Base-by-base conservation (phyloP, 352 stramenopile species). In the Phytophthora nicotianae region DNA sequence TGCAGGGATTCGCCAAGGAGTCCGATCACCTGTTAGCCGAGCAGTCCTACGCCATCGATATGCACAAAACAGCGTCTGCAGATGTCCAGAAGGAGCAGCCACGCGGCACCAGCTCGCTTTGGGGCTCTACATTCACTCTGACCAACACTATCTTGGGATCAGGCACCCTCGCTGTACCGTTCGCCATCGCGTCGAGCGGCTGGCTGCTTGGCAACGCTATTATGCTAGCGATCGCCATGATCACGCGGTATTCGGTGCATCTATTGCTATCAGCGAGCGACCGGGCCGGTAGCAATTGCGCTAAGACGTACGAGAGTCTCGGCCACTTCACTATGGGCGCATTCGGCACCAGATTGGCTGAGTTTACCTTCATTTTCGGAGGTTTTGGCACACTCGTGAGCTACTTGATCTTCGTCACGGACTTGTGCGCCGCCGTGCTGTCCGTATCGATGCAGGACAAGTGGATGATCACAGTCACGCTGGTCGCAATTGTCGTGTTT, bases 301-400 rank as follows among this genome's bases (percentile, higher is more conserved):
- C 83, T 46, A 86, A 84, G 46, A 92, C 83, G 50, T 92, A 92
- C 67, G 83, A 92, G 54, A 86, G 73, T 56, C 58, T 92, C 7
- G 83, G 83, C 0, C 83, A 92, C 56, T 88, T 80, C 50, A 92
- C 83, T 0, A 85, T 92, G 80, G 83, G 81, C 27, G 68, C 62
- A 1, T 70, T 80, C 17, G 81, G 83, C 48, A 88, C 81, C 45
- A 60, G 65, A 29, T 55, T 92, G 27, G 83, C 83, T 24, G 81
- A 92, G 66, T 92, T 92, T 51, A 92, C 83, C 13, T 92, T 92
- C 68, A 92, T 92, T 54, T 90, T 92, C 48, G 83, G 83, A n/a
- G 83, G 83, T 17, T 93, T 93, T 21, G 83, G 83, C 23, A 91
- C 83, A 26, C 76, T 93, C 23, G 81, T 90, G 64, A 90, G 81